A percentile compares a stretch with the other conserved stretches of the same genome.
phyloP scores from a whole-genome alignment of 495 filamentous ascomycete genomes.

The Rusavskia elegans region DNA sequence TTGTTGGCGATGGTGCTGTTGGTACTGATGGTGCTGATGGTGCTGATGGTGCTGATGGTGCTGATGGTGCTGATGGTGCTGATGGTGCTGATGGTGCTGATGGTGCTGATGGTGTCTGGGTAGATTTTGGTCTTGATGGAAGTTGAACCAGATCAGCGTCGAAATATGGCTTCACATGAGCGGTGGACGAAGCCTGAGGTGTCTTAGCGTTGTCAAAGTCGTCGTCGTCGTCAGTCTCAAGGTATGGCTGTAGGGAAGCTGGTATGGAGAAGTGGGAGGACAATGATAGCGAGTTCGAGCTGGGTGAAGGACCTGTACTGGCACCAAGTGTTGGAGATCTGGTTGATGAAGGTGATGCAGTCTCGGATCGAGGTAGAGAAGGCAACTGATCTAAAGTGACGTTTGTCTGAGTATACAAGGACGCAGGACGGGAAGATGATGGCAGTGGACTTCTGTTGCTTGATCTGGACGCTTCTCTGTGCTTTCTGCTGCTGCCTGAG shows the following conservation, averaged over 20 bases:
- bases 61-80: background rate
- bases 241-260: conserved; percentile 7
- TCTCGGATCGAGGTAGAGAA: conserved; percentile 11
- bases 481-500: conserved; percentile 12
- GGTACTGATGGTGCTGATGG: background rate
- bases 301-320: conserved; percentile 2
- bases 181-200: background rate
- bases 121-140: background rate
- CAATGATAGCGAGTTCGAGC: background rate
- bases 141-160: background rate
- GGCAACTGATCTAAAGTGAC: conserved; percentile 11
- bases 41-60: background rate
- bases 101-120: background rate
- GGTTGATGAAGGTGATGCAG: conserved; percentile 8
- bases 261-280: conserved; percentile 5
- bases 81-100: background rate
- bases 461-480: conserved; percentile 10
- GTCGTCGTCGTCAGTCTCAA: conserved; percentile 9
- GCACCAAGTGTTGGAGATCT: conserved; percentile 9
- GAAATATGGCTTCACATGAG: background rate
- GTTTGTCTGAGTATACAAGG: conserved; percentile 1
- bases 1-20: background rate
- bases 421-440: background rate
- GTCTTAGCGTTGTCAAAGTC: background rate
- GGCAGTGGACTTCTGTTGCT: conserved; percentile 7